Evolutionary conservation across 305 asterid genomes (phyloP).

Genomic region (Ilex paraguariensis): DNA sequence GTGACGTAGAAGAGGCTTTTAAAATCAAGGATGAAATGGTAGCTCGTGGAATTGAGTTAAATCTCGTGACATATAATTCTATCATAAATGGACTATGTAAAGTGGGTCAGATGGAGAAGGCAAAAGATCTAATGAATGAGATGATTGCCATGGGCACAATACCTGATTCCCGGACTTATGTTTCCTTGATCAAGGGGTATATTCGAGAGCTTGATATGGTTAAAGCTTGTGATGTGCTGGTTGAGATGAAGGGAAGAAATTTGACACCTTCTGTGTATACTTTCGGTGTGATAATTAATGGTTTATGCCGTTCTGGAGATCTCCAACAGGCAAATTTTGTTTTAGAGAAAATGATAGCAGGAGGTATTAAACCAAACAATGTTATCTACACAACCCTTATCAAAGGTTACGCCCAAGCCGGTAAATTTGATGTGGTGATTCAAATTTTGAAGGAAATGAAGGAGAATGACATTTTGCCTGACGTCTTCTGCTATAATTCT

Average conservation of each 20-base stretch:
- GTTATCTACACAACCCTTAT: conserved; percentile 49
- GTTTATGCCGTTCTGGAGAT: conserved; percentile 54
- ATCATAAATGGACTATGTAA: conserved; percentile 63
- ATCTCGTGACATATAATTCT: conserved; percentile 57
- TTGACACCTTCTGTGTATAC: conserved; percentile 63
- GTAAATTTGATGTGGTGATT: conserved; percentile 61
- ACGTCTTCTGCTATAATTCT: conserved; percentile 64
- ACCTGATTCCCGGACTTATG: conserved; percentile 66
- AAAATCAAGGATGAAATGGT: conserved; percentile 57
- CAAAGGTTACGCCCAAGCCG: conserved; percentile 50
- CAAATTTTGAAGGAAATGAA: conserved; percentile 58
- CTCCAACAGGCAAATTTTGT: conserved; percentile 44
- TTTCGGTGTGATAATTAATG: conserved; percentile 50
- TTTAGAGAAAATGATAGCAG: conserved; percentile 43
- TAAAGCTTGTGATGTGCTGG: conserved; percentile 53
- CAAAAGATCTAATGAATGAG: conserved; percentile 42
- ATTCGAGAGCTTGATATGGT: conserved; percentile 42
- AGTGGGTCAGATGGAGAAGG: conserved; percentile 58
- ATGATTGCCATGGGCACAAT: conserved; percentile 49
- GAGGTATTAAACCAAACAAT: conserved; percentile 55
- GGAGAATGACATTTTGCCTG: conserved; percentile 57
- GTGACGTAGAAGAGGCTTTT: conserved; percentile 54
- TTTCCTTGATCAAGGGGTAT: conserved; percentile 56
- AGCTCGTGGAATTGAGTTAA: conserved; percentile 53
- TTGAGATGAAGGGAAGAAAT: conserved; percentile 61